Conservation (phyloP, 805 yeast species). For the Barnettozyma salicaria region DNA sequence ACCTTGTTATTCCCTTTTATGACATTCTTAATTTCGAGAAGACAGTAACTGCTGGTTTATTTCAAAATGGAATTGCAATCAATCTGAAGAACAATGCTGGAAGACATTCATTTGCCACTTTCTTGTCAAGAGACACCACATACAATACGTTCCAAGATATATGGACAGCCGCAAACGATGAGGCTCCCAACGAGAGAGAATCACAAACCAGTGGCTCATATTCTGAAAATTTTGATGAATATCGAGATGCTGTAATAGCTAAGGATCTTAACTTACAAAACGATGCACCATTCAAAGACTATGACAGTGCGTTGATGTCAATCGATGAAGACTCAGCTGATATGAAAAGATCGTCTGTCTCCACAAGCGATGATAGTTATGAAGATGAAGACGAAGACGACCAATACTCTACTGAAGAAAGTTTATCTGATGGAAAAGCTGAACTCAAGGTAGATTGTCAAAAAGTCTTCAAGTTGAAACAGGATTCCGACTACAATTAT, state of each 20-base stretch:
- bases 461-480: conserved; percentile 32
- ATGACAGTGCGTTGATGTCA: conserved; percentile 36
- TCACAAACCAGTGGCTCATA: not conserved
- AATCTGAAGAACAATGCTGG: conserved; percentile 31
- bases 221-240: not conserved
- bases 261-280: conserved; percentile 15
- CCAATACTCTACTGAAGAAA: conserved; percentile 11
- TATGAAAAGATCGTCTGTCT: conserved; percentile 18
- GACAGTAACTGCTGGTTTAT: conserved; percentile 78
- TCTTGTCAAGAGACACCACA: conserved; percentile 74
- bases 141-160: conserved; percentile 47
- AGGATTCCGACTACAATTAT: conserved; percentile 36
- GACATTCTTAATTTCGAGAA: conserved; percentile 75
- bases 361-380: conserved; percentile 22
- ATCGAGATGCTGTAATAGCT: conserved; percentile 14
- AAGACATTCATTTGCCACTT: conserved; percentile 80
- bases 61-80: conserved; percentile 75
- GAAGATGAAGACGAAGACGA: conserved; percentile 23
- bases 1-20: conserved; percentile 59
- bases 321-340: conserved; percentile 35
- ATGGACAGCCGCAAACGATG: conserved; percentile 20
- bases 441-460: conserved; percentile 17
- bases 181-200: not conserved
- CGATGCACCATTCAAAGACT: conserved; percentile 20
- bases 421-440: conserved; percentile 5